Percentiles rank a stretch among this genome's conserved stretches.
Conservation (phyloP, 257 asterid species). For the Solanum pinnatisectum region DNA sequence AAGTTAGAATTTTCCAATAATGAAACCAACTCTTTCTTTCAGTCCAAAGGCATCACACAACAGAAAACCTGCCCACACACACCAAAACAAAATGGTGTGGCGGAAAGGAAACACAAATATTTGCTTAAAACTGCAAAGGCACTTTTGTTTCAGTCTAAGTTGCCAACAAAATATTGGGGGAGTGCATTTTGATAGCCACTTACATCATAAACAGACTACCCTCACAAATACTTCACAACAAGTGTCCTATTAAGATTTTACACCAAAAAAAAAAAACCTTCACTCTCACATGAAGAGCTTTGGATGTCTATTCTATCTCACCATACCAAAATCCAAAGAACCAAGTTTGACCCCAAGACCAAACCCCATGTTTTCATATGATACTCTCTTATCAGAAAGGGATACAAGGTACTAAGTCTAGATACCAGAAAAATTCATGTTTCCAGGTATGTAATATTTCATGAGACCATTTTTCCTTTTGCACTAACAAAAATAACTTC, state of each 20-base stretch:
- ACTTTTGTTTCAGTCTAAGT: not conserved
- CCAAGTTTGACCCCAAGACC: not conserved
- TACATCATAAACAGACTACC: not conserved
- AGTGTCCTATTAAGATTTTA: not conserved
- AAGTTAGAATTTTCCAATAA: not conserved
- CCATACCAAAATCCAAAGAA: not conserved
- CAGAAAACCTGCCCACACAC: not conserved
- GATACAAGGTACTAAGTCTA: not conserved
- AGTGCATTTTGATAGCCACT: not conserved
- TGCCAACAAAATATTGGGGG: not conserved
- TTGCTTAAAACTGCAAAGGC: not conserved
- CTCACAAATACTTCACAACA: not conserved
- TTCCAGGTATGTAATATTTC: not conserved
- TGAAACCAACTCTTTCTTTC: not conserved
- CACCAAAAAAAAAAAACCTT: not conserved
- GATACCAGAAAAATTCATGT: not conserved
- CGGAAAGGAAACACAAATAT: not conserved
- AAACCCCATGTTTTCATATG: not conserved
- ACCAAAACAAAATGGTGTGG: not conserved
- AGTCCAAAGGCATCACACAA: not conserved
- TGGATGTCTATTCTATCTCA: not conserved
- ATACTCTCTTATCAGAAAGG: not conserved
- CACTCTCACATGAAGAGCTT: not conserved
- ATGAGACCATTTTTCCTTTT: no score
- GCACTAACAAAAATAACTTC: no score